phyloP scores from a whole-genome alignment of 2,329 filamentous ascomycete genomes.

The Dactylellina sp. region DNA sequence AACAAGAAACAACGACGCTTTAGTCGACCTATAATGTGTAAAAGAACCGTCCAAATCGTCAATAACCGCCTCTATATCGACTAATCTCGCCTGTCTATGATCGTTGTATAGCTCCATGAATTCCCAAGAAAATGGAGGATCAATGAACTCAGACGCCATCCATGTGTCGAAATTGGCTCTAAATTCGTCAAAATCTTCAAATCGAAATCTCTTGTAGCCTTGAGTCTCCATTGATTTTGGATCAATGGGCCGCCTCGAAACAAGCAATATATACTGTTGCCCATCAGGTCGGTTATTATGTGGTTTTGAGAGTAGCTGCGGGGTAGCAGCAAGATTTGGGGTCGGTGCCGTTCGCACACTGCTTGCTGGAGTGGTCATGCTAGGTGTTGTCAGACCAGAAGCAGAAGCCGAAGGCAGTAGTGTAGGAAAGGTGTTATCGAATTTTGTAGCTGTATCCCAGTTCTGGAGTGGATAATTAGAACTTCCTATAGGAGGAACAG shows the following conservation, averaged over 20 bases:
- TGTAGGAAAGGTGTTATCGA: too few species aligned
- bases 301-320: background rate
- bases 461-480: too few species aligned
- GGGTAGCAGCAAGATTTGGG: too few species aligned
- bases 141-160: slow-evolving; percentile 15
- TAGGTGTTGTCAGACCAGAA: too few species aligned
- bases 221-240: slow-evolving; percentile 12
- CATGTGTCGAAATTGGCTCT: slow-evolving; percentile 22
- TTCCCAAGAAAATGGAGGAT: slow-evolving; percentile 33
- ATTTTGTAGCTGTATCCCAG: too few species aligned
- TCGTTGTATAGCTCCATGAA: slow-evolving; percentile 40
- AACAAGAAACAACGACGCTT: slow-evolving; percentile 41
- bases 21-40: slow-evolving; percentile 32
- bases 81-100: slow-evolving; percentile 1
- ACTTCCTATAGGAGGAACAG: too few species aligned
- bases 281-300: background rate
- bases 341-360: background rate
- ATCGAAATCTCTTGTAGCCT: slow-evolving; percentile 27
- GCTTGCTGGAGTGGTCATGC: background rate
- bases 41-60: slow-evolving; percentile 41
- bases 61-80: slow-evolving; percentile 15
- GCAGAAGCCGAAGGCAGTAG: too few species aligned
- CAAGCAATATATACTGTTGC: slow-evolving; percentile 14
- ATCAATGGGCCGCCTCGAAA: slow-evolving; percentile 17
- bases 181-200: slow-evolving; percentile 30